Percentiles rank a stretch among this genome's conserved stretches.
Conservation (phyloP, 2,329 filamentous ascomycete genomes). For the Trichoderma cornu-damae region DNA sequence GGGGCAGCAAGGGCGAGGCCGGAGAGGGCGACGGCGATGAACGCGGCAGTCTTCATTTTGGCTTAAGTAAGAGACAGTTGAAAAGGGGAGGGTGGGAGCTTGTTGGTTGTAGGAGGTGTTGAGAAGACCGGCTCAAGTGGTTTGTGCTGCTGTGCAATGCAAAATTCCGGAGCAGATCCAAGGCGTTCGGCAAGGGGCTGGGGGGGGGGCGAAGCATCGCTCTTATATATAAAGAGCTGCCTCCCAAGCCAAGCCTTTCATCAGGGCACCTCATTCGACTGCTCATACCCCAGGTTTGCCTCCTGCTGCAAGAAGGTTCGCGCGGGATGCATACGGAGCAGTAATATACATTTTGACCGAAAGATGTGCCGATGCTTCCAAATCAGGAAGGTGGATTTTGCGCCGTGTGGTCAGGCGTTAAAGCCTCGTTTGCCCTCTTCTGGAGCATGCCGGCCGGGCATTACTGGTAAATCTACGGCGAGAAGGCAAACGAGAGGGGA, state of each 20-base stretch:
- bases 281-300: constrained; percentile 14
- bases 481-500: background rate
- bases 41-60: constrained; percentile 17
- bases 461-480: background rate
- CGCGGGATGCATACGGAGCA: constrained; percentile 13
- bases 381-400: constrained; percentile 14
- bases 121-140: background rate
- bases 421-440: background rate
- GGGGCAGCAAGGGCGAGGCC: constrained; percentile 17
- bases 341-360: constrained; percentile 18
- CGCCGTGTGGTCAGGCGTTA: constrained; percentile 4
- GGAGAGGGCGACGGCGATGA: constrained; percentile 16
- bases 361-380: constrained; percentile 14
- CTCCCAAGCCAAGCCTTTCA: background rate
- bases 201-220: background rate
- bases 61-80: background rate
- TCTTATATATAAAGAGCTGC: constrained; percentile 8
- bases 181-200: background rate
- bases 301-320: constrained; percentile 18
- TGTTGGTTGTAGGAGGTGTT: background rate
- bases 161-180: constrained; percentile 12
- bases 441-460: constrained; percentile 1
- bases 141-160: background rate
- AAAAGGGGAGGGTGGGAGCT: too few relatives aligned
- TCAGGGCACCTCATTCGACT: constrained; percentile 6